Base-by-base conservation (phyloP, 2,329 filamentous ascomycete genomes). In the Cladosporium halotolerans region DNA sequence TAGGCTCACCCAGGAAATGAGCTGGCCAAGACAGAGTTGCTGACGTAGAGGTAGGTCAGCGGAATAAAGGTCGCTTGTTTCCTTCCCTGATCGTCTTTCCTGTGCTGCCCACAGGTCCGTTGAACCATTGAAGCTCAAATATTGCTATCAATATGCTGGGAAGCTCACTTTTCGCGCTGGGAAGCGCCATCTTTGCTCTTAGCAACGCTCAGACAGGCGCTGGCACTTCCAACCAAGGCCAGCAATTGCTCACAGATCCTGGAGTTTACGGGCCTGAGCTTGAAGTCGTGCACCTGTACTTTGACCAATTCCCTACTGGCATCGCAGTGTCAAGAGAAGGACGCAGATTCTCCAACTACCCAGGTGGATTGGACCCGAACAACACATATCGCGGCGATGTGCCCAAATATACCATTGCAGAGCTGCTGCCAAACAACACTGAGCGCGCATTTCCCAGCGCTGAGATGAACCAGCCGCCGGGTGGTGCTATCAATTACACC, bases 261-360 rank as follows among this genome's bases (percentile, higher is more conserved):
- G 67, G 68, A 13, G 56, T 62, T 10, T 64, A 66, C 14, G 76
- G 76, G 1, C 74, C 75, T 10, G 55, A 68, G 11, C 65, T 78
- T 6, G 76, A 80, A 55, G 55, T 77, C 28, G 70, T 74, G 1
- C 76, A 80, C 63, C 63, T 77, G 9, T 80, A 78, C 57, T 72
- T 76, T 50, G 74, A 77, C 58, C 70, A 79, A 60, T 79, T 72
- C 70, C 75, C 67, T 13, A 75, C 74, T 31, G 71, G 76, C 14
- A 76, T 79, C 50, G 74, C 78, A 3, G 76, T 80, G 8, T 79
- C 78, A 1, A 68, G 69, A 7, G 71, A 65, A 9, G 77, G 77
- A 1, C 72, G 77, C 44, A 75, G 72, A 57, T 80, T 80, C 61
- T 75, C 73, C 19, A 79, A 78, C 57, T 79, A 78, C 57, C 76